Conservation (phyloP, 306 rosid genomes). For the Ammopiptanthus mongolicus region DNA sequence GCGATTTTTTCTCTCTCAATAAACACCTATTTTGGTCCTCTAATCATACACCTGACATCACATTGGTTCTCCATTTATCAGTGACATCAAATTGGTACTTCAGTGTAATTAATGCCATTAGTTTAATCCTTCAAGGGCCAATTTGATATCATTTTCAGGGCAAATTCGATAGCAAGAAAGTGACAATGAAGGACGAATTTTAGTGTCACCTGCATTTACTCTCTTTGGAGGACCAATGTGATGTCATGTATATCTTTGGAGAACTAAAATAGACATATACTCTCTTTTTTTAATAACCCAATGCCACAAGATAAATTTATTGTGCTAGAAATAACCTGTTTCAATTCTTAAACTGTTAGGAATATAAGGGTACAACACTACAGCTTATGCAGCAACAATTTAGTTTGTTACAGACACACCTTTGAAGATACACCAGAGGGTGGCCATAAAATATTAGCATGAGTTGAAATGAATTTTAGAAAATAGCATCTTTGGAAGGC, state of each 20-base stretch:
- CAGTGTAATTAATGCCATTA: background rate
- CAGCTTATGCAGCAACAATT: background rate
- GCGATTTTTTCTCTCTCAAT: background rate
- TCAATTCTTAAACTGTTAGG: background rate
- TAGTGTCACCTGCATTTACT: too few relatives aligned
- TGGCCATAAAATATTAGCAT: background rate
- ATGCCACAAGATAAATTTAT: background rate
- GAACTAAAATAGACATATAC: too few relatives aligned
- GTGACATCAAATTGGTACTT: too few relatives aligned
- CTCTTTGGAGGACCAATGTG: too few relatives aligned
- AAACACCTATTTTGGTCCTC: too few relatives aligned
- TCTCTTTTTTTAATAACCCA: background rate
- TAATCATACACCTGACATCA: too few relatives aligned
- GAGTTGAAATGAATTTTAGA: background rate
- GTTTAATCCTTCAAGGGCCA: too few relatives aligned
- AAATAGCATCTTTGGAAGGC: constrained; percentile 13
- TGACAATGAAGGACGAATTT: too few relatives aligned
- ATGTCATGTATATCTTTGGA: too few relatives aligned
- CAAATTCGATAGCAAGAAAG: too few relatives aligned
- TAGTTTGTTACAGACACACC: background rate
- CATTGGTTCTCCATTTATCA: too few relatives aligned
- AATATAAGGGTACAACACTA: background rate
- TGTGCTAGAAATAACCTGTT: background rate
- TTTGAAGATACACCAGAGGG: background rate
- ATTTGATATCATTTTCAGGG: too few relatives aligned